These are phyloP conservation scores for Dothiorella sarmentorum DNA, from an alignment of 2,329 filamentous ascomycete genomes.

Conservation along the genomic window DNA sequence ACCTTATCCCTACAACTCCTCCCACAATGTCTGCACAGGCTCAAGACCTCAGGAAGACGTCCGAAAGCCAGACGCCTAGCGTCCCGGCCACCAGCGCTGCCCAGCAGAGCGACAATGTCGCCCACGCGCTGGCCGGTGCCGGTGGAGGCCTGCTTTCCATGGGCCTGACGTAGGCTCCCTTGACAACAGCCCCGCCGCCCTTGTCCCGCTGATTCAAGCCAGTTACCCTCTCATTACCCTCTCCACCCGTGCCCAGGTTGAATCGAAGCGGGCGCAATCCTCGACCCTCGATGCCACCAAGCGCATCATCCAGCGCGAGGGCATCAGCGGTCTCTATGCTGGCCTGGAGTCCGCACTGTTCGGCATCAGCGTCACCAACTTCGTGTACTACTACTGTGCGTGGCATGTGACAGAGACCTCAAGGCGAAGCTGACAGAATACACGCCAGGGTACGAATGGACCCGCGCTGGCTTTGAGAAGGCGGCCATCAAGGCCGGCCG, in stretches of 20 bases:
- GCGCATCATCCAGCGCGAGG: constrained; percentile 87
- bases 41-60: constrained; percentile 17
- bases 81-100: constrained; percentile 58
- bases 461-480: constrained; percentile 76
- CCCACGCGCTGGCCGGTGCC: constrained; percentile 87
- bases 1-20: not conserved
- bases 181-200: not conserved
- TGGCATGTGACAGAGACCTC: constrained; percentile 4
- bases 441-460: constrained; percentile 82
- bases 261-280: constrained; percentile 87
- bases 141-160: constrained; percentile 94
- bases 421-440: not conserved
- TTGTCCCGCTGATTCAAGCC: constrained; percentile 18
- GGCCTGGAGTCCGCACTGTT: constrained; percentile 93
- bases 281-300: constrained; percentile 79
- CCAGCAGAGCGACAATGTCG: constrained; percentile 93
- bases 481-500: constrained; percentile 71
- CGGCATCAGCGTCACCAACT: constrained; percentile 97
- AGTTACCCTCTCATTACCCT: constrained; percentile 96
- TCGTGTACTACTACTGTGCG: constrained; percentile 95
- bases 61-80: not conserved
- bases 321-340: constrained; percentile 82
- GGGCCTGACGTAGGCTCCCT: constrained; percentile 71
- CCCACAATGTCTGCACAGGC: constrained; percentile 18
- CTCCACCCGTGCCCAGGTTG: constrained; percentile 94